phyloP scores from a whole-genome alignment of 1,284 basidiomycete genomes.

The Meira nashicola region DNA sequence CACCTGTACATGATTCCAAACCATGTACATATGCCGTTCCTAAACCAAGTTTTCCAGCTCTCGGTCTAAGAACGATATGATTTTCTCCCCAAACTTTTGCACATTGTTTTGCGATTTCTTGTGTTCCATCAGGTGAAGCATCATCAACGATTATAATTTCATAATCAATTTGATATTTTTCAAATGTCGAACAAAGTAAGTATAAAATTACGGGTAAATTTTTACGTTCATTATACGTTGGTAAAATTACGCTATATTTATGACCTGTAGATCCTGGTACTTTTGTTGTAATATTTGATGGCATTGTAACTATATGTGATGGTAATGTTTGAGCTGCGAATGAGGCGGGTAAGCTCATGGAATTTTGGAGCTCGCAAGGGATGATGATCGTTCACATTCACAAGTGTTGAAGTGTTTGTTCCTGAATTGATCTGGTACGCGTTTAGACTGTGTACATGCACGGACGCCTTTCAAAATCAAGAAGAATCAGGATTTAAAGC shows the following conservation, averaged over 20 bases:
- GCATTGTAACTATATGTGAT: no score
- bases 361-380: no score
- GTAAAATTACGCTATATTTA: constrained; percentile 65
- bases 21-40: constrained; percentile 91
- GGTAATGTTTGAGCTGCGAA: no score
- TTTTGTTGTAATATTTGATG: no score
- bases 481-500: no score
- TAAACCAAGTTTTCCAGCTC: constrained; percentile 79
- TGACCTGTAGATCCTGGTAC: no score
- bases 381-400: no score
- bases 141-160: constrained; percentile 88
- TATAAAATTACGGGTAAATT: constrained; percentile 72
- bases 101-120: constrained; percentile 75
- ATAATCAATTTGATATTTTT: constrained; percentile 58
- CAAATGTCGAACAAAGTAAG: constrained; percentile 30
- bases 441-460: no score
- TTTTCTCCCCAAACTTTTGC: constrained; percentile 74
- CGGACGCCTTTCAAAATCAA: no score
- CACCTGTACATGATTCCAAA: constrained; percentile 77
- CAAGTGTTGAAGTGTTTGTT: no score
- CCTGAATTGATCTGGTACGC: no score
- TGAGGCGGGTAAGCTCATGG: no score
- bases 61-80: constrained; percentile 74
- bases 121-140: constrained; percentile 83
- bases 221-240: constrained; percentile 87